phyloP scores from a whole-genome alignment of 495 filamentous ascomycete species.

The Cenococcum geophilum region DNA sequence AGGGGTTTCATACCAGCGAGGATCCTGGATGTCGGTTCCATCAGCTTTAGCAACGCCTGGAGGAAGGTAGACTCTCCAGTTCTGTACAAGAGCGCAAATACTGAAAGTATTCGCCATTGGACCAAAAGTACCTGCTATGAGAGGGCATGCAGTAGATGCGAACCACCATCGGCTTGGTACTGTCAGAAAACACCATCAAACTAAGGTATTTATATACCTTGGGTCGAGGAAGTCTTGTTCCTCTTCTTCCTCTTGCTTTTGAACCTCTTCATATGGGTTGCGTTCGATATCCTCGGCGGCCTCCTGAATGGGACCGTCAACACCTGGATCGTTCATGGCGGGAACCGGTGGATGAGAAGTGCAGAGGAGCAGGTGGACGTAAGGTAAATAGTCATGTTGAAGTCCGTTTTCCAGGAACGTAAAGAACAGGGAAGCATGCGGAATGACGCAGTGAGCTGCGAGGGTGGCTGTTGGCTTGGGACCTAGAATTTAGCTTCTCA shows the following conservation, averaged over 20 bases:
- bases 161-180: slow-evolving; percentile 71
- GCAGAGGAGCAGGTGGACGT: not conserved
- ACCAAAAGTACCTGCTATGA: slow-evolving; percentile 77
- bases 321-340: slow-evolving; percentile 57
- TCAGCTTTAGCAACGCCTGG: slow-evolving; percentile 45
- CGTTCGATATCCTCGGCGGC: slow-evolving; percentile 45
- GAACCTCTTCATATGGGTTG: slow-evolving; percentile 30
- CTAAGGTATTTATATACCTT: slow-evolving; percentile 38
- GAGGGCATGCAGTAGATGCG: slow-evolving; percentile 71
- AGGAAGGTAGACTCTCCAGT: slow-evolving; percentile 63
- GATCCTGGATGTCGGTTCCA: slow-evolving; percentile 56
- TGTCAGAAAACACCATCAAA: slow-evolving; percentile 10
- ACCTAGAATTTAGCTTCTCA: not conserved
- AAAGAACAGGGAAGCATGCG: not conserved
- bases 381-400: not conserved
- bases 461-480: not conserved
- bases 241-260: slow-evolving; percentile 33
- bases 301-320: slow-evolving; percentile 49
- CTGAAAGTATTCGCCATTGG: slow-evolving; percentile 79
- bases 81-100: slow-evolving; percentile 66
- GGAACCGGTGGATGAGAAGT: not conserved
- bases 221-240: slow-evolving; percentile 49
- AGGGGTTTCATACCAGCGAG: slow-evolving; percentile 51
- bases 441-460: not conserved
- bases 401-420: not conserved